A percentile compares a stretch with the other conserved stretches of the same genome.
These are phyloP conservation scores for Yamadazyma dushanensis DNA, from an alignment of 1,139 yeast species.

Conservation along the genomic window DNA sequence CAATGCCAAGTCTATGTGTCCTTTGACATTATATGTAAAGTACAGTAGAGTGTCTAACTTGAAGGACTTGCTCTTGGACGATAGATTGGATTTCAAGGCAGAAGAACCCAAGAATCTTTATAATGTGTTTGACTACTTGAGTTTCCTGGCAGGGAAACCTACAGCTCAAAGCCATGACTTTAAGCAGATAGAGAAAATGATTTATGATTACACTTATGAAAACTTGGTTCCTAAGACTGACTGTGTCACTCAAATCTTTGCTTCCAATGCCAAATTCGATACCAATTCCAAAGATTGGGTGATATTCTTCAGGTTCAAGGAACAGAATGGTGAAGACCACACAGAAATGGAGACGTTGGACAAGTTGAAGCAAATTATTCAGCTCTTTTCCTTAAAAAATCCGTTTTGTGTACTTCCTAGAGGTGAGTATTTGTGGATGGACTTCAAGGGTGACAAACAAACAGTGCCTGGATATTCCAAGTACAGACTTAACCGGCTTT, in stretches of 20 bases:
- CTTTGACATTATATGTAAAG: constrained; percentile 69
- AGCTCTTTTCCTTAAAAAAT: constrained; percentile 32
- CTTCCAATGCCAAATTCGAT: constrained; percentile 40
- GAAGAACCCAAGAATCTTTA: constrained; percentile 46
- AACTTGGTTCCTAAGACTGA: constrained; percentile 23
- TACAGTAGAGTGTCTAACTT: constrained; percentile 68
- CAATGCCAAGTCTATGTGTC: constrained; percentile 63
- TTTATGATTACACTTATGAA: constrained; percentile 41
- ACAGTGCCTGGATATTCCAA: constrained; percentile 36
- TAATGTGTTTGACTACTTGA: constrained; percentile 42
- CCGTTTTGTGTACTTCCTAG: constrained; percentile 42
- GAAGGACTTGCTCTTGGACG: constrained; percentile 43
- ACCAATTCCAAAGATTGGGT: constrained; percentile 35
- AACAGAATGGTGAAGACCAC: constrained; percentile 15
- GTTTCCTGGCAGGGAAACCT: constrained; percentile 34
- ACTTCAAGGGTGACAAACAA: constrained; percentile 27
- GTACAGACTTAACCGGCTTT: constrained; percentile 45
- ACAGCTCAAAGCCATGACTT: constrained; percentile 30
- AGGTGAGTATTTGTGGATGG: constrained; percentile 38
- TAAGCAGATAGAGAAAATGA: constrained; percentile 37
- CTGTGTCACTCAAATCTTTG: constrained; percentile 19
- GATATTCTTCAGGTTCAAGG: constrained; percentile 21
- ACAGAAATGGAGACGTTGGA: constrained; percentile 34
- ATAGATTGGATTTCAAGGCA: constrained; percentile 41
- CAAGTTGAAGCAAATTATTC: constrained; percentile 38